A percentile compares a stretch with the other conserved stretches of the same genome.
Conservation (phyloP, 352 stramenopile species). For the Phytophthora pluvialis region DNA sequence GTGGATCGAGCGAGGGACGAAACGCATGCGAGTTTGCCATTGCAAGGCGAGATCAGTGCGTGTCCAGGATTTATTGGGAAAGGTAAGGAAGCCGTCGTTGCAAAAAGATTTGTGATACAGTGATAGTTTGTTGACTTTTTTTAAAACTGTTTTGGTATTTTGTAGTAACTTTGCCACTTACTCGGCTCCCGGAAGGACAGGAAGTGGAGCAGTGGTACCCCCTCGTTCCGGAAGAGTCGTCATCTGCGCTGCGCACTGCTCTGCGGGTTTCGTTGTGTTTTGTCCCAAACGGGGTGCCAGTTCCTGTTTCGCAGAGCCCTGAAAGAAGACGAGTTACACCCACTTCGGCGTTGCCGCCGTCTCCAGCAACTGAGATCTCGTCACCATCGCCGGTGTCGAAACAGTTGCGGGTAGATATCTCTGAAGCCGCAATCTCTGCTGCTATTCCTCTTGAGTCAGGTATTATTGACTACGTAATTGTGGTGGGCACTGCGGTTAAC, state of each 20-base stretch:
- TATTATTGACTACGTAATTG: conserved; percentile 81
- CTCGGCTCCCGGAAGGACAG: conserved; percentile 72
- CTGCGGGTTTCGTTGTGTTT: conserved; percentile 82
- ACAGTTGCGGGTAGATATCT: conserved; percentile 19
- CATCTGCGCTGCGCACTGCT: conserved; percentile 57
- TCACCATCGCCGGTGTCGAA: conserved; percentile 46
- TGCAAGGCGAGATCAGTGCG: conserved; percentile 49
- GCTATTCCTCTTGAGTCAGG: conserved; percentile 56
- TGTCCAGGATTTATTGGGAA: conserved; percentile 78
- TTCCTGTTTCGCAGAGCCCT: conserved; percentile 16
- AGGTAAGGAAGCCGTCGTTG: conserved; percentile 41
- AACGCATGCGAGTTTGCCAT: conserved; percentile 44
- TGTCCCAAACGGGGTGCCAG: conserved; percentile 36
- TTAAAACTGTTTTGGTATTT: neutral
- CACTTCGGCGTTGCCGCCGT: conserved; percentile 20
- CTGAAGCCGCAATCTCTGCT: conserved; percentile 3
- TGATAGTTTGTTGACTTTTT: neutral
- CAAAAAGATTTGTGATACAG: neutral
- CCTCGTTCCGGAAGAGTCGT: conserved; percentile 57
- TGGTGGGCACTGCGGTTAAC: conserved; percentile 49
- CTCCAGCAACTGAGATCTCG: conserved; percentile 38
- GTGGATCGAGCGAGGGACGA: conserved; percentile 69
- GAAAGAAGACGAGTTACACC: conserved; percentile 32
- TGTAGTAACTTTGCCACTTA: conserved; percentile 56
- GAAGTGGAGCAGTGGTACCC: conserved; percentile 89